Evolutionary conservation across 2,329 filamentous ascomycete genomes (phyloP).

Genomic region (Sordariomycetes sp.): DNA sequence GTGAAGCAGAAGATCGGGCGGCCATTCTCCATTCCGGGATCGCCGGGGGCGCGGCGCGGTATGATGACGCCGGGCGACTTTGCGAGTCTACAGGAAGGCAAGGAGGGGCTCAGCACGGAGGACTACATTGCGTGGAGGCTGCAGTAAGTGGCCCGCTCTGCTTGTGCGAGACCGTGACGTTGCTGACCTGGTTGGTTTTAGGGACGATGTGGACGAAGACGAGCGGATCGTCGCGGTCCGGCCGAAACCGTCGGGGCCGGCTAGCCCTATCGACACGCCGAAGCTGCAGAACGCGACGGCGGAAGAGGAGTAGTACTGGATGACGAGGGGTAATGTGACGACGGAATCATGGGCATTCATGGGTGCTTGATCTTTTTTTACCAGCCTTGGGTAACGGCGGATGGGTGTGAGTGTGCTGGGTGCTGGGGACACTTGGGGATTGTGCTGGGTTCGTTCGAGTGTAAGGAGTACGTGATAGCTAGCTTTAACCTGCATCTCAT

Average conservation of each 20-base stretch:
- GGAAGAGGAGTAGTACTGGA: neutral
- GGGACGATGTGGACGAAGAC: slow-evolving; percentile 75
- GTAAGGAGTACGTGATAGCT: neutral
- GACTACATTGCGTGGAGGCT: slow-evolving; percentile 98
- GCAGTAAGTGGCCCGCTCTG: slow-evolving; percentile 57
- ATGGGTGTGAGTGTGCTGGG: neutral
- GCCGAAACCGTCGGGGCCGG: slow-evolving; percentile 26
- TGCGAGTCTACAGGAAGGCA: slow-evolving; percentile 87
- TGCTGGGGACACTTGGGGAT: neutral
- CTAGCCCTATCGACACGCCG: slow-evolving; percentile 8
- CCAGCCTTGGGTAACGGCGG: neutral
- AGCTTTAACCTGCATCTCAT: neutral
- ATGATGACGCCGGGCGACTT: slow-evolving; percentile 99
- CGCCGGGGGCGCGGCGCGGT: slow-evolving; percentile 77
- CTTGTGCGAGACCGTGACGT: neutral
- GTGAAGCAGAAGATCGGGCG: slow-evolving; percentile 92
- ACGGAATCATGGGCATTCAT: neutral
- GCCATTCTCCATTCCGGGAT: slow-evolving; percentile 88
- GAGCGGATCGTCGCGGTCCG: slow-evolving; percentile 49
- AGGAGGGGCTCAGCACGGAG: slow-evolving; percentile 86
- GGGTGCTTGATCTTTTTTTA: neutral
- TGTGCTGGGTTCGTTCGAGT: neutral
- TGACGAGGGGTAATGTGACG: slow-evolving; percentile 2
- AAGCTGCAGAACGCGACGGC: neutral
- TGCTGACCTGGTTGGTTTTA: slow-evolving; percentile 17